A percentile compares a stretch with the other conserved stretches of the same genome.
Evolutionary conservation across 208 protist genomes (phyloP).

Genomic region (Leishmania amazonensis): DNA sequence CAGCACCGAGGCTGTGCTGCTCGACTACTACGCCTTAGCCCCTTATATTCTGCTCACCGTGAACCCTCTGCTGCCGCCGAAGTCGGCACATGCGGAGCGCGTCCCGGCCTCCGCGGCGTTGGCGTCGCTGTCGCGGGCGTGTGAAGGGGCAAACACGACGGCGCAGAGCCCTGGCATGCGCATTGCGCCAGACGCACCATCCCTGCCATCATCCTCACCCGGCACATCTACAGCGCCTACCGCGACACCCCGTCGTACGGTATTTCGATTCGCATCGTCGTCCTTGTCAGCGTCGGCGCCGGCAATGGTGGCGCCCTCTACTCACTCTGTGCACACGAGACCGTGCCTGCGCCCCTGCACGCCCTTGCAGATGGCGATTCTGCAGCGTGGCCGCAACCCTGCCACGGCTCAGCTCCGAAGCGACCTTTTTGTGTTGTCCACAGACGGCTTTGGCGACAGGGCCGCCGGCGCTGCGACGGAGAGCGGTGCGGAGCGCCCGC

Average conservation of each 20-base stretch:
- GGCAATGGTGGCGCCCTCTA: background rate
- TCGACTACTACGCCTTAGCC: slow-evolving; percentile 72
- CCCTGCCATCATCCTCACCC: background rate
- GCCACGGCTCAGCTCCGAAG: slow-evolving; percentile 16
- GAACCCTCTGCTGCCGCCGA: background rate
- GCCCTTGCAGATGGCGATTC: slow-evolving; percentile 24
- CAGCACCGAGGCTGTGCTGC: slow-evolving; percentile 41
- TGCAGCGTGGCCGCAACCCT: slow-evolving; percentile 20
- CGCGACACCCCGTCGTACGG: slow-evolving; percentile 28
- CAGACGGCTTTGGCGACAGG: too few species aligned
- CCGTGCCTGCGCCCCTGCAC: slow-evolving; percentile 17
- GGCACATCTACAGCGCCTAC: background rate
- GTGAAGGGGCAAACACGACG: background rate
- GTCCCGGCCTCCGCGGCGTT: background rate
- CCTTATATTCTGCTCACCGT: slow-evolving; percentile 64
- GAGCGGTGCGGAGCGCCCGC: background rate
- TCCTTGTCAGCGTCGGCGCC: slow-evolving; percentile 3
- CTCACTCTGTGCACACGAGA: background rate
- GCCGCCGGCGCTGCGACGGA: background rate
- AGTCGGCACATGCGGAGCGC: background rate
- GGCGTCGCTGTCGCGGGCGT: background rate
- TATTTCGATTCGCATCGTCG: slow-evolving; percentile 32
- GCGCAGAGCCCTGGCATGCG: background rate
- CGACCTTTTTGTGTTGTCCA: slow-evolving; percentile 3
- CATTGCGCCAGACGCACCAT: background rate